Evolutionary conservation across 352 stramenopile genomes (phyloP), one percentile per base, ranked within the genome.

Genomic region (Phytophthora vignae): DNA sequence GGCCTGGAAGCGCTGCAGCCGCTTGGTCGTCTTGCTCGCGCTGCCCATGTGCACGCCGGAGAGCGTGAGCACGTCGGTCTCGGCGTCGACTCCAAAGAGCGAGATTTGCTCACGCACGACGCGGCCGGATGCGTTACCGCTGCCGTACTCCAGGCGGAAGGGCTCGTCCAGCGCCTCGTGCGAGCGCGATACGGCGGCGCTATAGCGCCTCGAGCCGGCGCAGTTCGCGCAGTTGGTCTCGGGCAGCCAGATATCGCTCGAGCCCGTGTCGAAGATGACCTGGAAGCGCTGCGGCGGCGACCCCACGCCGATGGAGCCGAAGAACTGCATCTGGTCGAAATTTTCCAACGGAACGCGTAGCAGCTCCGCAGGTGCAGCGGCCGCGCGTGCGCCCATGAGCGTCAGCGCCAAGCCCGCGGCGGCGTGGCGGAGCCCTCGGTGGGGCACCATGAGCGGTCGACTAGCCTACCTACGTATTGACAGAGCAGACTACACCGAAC

Each of bases 261-360:
- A 92, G 29, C 87, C 87, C 9, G 87, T 94, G 74, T 94, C 87
- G 62, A 94, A 94, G 76, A 92, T 91, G 57, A 94, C 83, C 40
- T 77, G 77, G 60, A 94, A 92, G 12, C 76, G 63, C 55, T 92
- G 84, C 11, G 83, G 78, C 27, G 87, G 87, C 29, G 87, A 81
- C 46, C 87, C 87, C 17, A 94, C 72, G 55, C 73, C 73, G 25
- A 94, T 79, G 29, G 42, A 70, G 49, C 87, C 87, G 69, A 80
- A 89, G 81, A 92, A 94, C 67, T 94, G 87, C 74, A 92, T 88
- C 60, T 92, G 82, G 62, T 92, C 81, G 50, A 77, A 90, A 61
- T 94, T 94, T 63, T 88, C 78, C 14, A 93, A 74, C 58, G 85
- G 81, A n/a, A 93, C 84, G 25, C 83, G 83, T 36, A 93, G 57